Evolutionary conservation across 179 eudicot genomes (phyloP), one percentile per base, ranked within the genome.

Genomic region (Nepenthes alata): DNA sequence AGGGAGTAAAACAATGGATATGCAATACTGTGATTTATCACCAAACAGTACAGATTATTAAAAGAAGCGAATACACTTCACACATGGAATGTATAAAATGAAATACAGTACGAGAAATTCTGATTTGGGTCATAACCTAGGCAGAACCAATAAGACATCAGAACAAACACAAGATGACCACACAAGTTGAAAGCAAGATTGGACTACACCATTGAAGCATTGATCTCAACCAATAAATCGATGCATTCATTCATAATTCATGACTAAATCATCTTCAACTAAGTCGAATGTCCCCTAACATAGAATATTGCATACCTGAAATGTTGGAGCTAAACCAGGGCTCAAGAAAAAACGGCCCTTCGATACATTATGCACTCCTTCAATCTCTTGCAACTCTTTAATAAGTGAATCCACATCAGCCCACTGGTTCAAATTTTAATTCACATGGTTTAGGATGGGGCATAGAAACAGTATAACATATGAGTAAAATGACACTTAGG

Each of bases 301-400:
- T 50, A 6, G 50, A 57, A n/a, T 3, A 44, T 58, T 25, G 58
- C 51, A 25, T 76, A 89, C 97, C 95, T 93, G 96, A 78, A 93
- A 93, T 35, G 95, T 83, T 58, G 96, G 95, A 51, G 96, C 95
- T 72, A 93, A 78, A 70, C 95, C 97, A 75, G 98, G 98, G 77
- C 97, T 89, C 77, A 85, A 69, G 76, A 80, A 93, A 71, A 75
- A 89, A 10, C 96, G 79, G 48, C 97, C 96, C 75, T 86, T 93
- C 25, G 83, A 77, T 56, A 93, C 97, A 52, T 75, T 64, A 60
- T 81, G 78, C 66, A 93, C 86, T 11, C 93, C 93, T 53, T 83
- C 81, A 68, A 81, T 79, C 51, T 70, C 75, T 78, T 80, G 74
- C 60, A 93, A 68, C 72, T 85, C 88, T 78, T 85, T 73, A 45